Evolutionary conservation across 2,329 filamentous ascomycete genomes (phyloP).

Genomic region (Xylaria sp.): DNA sequence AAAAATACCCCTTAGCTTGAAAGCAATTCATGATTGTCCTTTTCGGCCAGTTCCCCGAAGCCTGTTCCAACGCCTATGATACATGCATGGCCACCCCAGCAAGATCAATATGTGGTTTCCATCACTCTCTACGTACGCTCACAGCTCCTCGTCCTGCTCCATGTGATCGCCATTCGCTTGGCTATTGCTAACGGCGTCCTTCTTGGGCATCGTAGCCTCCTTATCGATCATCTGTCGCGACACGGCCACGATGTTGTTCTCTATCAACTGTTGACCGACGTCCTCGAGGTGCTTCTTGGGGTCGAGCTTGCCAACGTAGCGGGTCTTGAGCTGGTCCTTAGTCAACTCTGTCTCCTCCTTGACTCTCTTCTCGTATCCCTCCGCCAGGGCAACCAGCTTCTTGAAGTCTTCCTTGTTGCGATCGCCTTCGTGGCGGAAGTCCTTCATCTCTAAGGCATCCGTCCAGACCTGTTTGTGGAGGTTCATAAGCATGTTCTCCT

Average conservation of each 20-base stretch:
- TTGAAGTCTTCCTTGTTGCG: constrained; percentile 85
- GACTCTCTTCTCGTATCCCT: constrained; percentile 97
- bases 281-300: constrained; percentile 99
- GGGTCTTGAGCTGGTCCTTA: constrained; percentile 95
- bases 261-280: constrained; percentile 91
- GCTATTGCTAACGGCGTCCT: constrained; percentile 50
- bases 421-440: constrained; percentile 79
- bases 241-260: constrained; percentile 99
- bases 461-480: constrained; percentile 99
- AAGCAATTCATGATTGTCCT: constrained; percentile 29
- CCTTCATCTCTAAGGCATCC: constrained; percentile 92
- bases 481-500: constrained; percentile 99
- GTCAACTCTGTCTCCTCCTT: constrained; percentile 97
- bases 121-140: constrained; percentile 23
- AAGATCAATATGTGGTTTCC: constrained; percentile 19
- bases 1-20: constrained; percentile 11
- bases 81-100: constrained; percentile 29
- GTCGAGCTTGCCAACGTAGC: constrained; percentile 97
- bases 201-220: constrained; percentile 85
- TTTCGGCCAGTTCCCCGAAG: constrained; percentile 26
- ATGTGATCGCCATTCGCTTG: constrained; percentile 55
- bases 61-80: constrained; percentile 29
- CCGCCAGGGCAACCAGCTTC: constrained; percentile 80
- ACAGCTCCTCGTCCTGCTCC: constrained; percentile 60
- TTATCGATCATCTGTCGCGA: constrained; percentile 99